Percentiles rank a stretch among this genome's conserved stretches.
phyloP scores from a whole-genome alignment of 2,329 filamentous ascomycete genomes.

The Colletotrichum plurivorum region DNA sequence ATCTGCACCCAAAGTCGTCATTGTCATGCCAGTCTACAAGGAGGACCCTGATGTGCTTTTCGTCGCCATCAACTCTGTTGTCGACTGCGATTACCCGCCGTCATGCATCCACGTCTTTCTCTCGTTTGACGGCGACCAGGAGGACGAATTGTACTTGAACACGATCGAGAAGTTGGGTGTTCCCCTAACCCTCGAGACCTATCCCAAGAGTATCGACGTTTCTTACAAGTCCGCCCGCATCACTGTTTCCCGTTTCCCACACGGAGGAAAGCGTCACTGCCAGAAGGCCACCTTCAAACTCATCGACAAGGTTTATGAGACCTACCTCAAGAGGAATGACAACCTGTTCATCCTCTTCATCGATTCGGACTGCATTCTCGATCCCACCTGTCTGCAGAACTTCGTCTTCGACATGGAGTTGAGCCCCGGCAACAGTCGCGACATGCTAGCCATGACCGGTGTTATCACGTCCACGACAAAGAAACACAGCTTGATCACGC shows the following conservation, averaged over 20 bases:
- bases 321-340: slow-evolving; percentile 89
- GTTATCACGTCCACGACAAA: slow-evolving; percentile 95
- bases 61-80: slow-evolving; percentile 90
- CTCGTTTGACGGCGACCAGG: slow-evolving; percentile 91
- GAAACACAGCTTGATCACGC: slow-evolving; percentile 89
- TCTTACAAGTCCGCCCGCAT: slow-evolving; percentile 86
- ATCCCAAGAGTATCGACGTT: slow-evolving; percentile 92
- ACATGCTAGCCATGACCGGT: slow-evolving; percentile 98
- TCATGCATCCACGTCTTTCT: slow-evolving; percentile 95
- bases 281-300: slow-evolving; percentile 95
- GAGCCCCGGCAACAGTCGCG: slow-evolving; percentile 89
- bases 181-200: slow-evolving; percentile 80
- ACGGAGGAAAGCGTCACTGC: slow-evolving; percentile 93
- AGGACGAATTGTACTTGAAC: slow-evolving; percentile 90
- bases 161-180: slow-evolving; percentile 90
- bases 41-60: slow-evolving; percentile 88
- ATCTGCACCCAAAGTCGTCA: slow-evolving; percentile 92
- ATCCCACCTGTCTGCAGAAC: slow-evolving; percentile 92
- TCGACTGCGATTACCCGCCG: slow-evolving; percentile 93
- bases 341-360: slow-evolving; percentile 97
- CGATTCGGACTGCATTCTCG: slow-evolving; percentile 95
- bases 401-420: slow-evolving; percentile 99
- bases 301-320: slow-evolving; percentile 91
- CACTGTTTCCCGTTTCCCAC: slow-evolving; percentile 91
- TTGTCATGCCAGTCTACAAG: slow-evolving; percentile 97